Evolutionary conservation across 2,329 filamentous ascomycete species (phyloP), one percentile per base, ranked within the genome.

Genomic region (Alternaria metachromatica): DNA sequence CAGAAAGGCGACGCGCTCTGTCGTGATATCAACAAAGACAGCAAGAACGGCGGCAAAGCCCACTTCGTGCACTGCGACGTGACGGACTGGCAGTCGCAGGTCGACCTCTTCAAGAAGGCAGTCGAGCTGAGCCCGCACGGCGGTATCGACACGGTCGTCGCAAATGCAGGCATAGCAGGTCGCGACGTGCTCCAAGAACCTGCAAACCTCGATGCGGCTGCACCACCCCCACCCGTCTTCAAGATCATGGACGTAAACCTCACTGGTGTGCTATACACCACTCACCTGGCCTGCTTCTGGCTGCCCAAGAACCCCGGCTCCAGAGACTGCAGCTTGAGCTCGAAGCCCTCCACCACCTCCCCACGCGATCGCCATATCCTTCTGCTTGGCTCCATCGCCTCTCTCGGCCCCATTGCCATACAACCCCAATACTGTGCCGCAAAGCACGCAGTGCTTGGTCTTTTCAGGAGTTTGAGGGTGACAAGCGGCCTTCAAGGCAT

Each of bases 381-480:
- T 15, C 81, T 92, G 21, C 78, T 92, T 49, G 87, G 89, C 43
- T 90, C 88, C 10, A 80, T 91, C 33, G 89, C 89, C 1, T 87
- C 86, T 11, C 69, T 85, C 6, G 66, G 66, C 0, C 81, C 81
- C 4, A 77, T 85, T 21, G 72, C 80, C 2, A 73, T 76, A 2
- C 80, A 82, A 54, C 76, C 81, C 7, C 84, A 88, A 60, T 92
- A 92, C 76, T 83, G 83, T 23, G 82, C 86, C 30, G 84, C 87
- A 48, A 92, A 92, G 75, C 90, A 92, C 78, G 89, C 84, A 20
- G 85, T 92, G 0, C 82, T 90, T 11, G 90, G 89, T 0, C 80
- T 91, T 33, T 91, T 89, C 76, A 84, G 89, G 46, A 82, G 84
- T 6, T 79, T 92, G 49, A 83, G 89, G 15, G 75, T 81, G 5